Base-by-base conservation (phyloP, 2,329 filamentous ascomycete genomes). In the Paracoccidioides lutzii region DNA sequence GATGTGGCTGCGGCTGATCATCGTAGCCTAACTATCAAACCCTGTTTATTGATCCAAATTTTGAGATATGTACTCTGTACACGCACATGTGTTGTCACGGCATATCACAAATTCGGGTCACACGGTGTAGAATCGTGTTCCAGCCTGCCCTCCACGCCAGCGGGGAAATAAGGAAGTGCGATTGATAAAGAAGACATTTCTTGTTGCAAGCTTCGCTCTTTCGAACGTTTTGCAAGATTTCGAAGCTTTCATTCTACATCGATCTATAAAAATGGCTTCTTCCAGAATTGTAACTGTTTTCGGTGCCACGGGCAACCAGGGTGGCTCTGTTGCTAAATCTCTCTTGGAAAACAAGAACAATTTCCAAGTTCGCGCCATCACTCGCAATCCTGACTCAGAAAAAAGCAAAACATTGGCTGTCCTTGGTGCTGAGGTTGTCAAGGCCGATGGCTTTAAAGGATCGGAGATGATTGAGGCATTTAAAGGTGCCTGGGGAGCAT, bases 341-440 rank as follows among this genome's bases (percentile, higher is more conserved):
- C 50, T 52, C 14, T 37, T 52, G 12, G 50, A 38, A 8, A 52
- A 52, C 30, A 52, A 52, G 30, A n/a, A n/a, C 28, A 38, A 7
- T 41, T 52, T 52, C 50, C 37, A 33, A 33, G 50, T 52, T 41
- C 50, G 50, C 12, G 50, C 22, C 14, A 43, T 52, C 33, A 52
- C 50, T 42, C 64, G 67, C 14, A 61, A 65, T 46, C 53, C 63
- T n/a, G 32, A 46, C 2, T 68, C 65, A 0, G 56, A 57, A 7
- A 54, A 57, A 6, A 61, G 60, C 22, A 59, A 61, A 37, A 48
- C 57, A 1, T 58, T 70, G 30, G 57, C 45, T 6, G 40, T 57
- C 0, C 46, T 53, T 5, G 67, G 67, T 2, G 66, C 61, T 1
- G 61, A 66, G 12, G 53, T 69, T 1, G 59, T 65, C 9, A 54